These are phyloP conservation scores for Phytopythium sindhum DNA, from an alignment of 352 stramenopile species.

Conservation along the genomic window DNA sequence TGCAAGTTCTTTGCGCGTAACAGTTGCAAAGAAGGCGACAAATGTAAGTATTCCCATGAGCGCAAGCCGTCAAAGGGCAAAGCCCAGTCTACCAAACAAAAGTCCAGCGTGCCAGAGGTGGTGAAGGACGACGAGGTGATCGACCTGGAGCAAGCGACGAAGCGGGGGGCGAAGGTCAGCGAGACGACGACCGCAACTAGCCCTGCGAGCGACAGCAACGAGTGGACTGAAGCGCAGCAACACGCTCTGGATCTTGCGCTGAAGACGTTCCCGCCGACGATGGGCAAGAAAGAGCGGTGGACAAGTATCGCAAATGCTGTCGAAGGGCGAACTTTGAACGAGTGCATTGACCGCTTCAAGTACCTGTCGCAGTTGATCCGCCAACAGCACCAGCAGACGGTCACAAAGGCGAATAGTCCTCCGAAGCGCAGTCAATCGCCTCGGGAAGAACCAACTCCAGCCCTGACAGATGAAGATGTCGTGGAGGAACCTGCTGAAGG, in stretches of 20 bases:
- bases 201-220: conserved; percentile 13
- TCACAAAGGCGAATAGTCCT: too few species aligned
- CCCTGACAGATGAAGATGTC: conserved; percentile 13
- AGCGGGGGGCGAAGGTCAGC: not conserved
- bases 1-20: conserved; percentile 59
- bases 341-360: conserved; percentile 84
- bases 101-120: not conserved
- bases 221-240: conserved; percentile 70
- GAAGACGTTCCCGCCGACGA: conserved; percentile 64
- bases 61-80: conserved; percentile 12
- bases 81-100: not conserved
- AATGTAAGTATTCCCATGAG: conserved; percentile 61
- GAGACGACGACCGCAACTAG: not conserved
- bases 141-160: conserved; percentile 3
- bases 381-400: conserved; percentile 1
- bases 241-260: conserved; percentile 58
- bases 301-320: conserved; percentile 61
- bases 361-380: conserved; percentile 49
- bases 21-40: conserved; percentile 46
- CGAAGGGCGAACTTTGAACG: conserved; percentile 61
- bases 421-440: not conserved
- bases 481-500: conserved; percentile 14
- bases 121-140: conserved; percentile 4
- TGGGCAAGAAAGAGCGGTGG: conserved; percentile 75
- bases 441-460: not conserved